Evolutionary conservation across 106 monocot genomes (phyloP).

Genomic region (Acorus gramineus): DNA sequence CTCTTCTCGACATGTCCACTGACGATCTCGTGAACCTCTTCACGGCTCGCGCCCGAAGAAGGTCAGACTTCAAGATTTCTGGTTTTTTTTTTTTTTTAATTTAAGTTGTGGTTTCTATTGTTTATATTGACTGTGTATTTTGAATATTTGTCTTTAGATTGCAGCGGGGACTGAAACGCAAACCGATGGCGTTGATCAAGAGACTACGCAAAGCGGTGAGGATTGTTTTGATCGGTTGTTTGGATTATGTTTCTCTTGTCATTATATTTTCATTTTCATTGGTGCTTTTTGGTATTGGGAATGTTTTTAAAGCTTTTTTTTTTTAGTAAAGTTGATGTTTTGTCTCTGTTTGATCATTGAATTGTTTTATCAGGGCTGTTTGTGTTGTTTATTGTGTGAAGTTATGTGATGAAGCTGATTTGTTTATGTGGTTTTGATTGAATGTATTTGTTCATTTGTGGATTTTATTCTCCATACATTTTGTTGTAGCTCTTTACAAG

Average conservation of each 20-base stretch:
- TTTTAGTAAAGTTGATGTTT: too few species aligned
- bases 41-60: constrained; percentile 59
- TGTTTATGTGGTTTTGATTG: too few species aligned
- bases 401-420: too few species aligned
- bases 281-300: neutral
- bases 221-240: neutral
- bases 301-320: too few species aligned
- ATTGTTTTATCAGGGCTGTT: too few species aligned
- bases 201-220: constrained; percentile 87
- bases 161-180: constrained; percentile 69
- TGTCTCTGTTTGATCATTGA: too few species aligned
- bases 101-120: neutral
- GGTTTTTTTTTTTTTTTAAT: neutral
- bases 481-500: too few species aligned
- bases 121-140: neutral
- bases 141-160: constrained; percentile 26
- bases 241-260: neutral
- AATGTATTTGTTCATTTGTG: too few species aligned
- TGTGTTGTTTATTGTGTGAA: too few species aligned
- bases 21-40: constrained; percentile 82
- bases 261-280: neutral
- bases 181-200: constrained; percentile 91
- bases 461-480: too few species aligned
- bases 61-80: too few species aligned
- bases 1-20: constrained; percentile 70